phyloP scores from a whole-genome alignment of 2,329 filamentous ascomycete genomes.

The Aspergillus texensis region DNA sequence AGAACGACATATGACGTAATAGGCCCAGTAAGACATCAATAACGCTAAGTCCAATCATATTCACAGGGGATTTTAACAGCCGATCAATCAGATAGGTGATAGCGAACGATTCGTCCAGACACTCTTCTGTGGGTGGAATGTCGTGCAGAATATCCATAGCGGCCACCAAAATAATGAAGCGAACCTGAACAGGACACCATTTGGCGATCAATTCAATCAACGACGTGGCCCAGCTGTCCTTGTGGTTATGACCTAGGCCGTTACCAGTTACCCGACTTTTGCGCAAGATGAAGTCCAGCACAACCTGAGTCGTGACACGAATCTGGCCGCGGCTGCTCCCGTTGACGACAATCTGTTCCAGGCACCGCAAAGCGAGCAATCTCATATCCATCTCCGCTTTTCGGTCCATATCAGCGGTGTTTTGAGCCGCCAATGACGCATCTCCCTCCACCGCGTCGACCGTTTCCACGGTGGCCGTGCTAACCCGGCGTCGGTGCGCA shows the following conservation, averaged over 20 bases:
- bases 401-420: slow-evolving; percentile 84
- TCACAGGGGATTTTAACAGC: slow-evolving; percentile 82
- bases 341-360: slow-evolving; percentile 81
- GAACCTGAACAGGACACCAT: slow-evolving; percentile 92
- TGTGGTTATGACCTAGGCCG: slow-evolving; percentile 46
- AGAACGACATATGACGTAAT: slow-evolving; percentile 76
- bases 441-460: slow-evolving; percentile 70
- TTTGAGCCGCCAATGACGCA: slow-evolving; percentile 67
- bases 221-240: slow-evolving; percentile 76
- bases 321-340: slow-evolving; percentile 79
- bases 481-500: slow-evolving; percentile 68
- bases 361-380: slow-evolving; percentile 78
- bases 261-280: slow-evolving; percentile 58
- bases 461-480: slow-evolving; percentile 76
- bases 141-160: slow-evolving; percentile 75
- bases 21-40: slow-evolving; percentile 91
- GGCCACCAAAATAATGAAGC: slow-evolving; percentile 85
- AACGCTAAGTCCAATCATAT: slow-evolving; percentile 91
- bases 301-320: slow-evolving; percentile 70
- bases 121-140: slow-evolving; percentile 69
- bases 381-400: slow-evolving; percentile 87
- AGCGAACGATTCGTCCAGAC: slow-evolving; percentile 72
- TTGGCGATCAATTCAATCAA: slow-evolving; percentile 77
- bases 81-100: slow-evolving; percentile 79
- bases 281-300: slow-evolving; percentile 70